A percentile compares a stretch with the other conserved stretches of the same genome.
phyloP scores from a whole-genome alignment of 352 stramenopile genomes.

The Phytophthora sp. region DNA sequence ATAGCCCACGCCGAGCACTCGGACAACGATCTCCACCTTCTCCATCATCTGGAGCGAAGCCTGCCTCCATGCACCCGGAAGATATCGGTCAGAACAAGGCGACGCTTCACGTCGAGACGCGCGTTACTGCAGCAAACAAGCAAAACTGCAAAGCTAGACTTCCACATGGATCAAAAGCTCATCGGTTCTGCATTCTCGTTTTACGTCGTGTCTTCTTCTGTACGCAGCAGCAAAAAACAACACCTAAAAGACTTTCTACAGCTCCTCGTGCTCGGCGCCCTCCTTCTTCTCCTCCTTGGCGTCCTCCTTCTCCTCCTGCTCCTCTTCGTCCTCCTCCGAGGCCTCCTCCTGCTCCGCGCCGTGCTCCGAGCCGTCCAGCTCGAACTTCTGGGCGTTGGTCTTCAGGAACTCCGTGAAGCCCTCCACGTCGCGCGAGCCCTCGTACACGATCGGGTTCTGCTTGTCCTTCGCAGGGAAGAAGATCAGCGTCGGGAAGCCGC shows the following conservation, averaged over 20 bases:
- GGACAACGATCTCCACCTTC: constrained; percentile 76
- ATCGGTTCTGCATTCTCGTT: constrained; percentile 25
- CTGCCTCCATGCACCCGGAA: too few species aligned
- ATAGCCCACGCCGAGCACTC: constrained; percentile 58
- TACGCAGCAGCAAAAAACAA: constrained; percentile 28
- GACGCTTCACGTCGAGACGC: constrained; percentile 19
- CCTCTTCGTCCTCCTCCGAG: constrained; percentile 16
- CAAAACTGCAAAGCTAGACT: too few species aligned
- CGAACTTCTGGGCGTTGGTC: constrained; percentile 87
- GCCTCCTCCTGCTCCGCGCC: constrained; percentile 44
- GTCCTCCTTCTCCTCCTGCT: constrained; percentile 16
- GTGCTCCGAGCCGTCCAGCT: constrained; percentile 65
- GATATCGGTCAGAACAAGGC: neutral
- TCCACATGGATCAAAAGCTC: constrained; percentile 10
- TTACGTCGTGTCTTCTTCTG: constrained; percentile 33
- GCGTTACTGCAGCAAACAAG: neutral
- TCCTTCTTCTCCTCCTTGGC: constrained; percentile 28
- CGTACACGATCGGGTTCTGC: constrained; percentile 85
- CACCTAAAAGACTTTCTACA: constrained; percentile 39
- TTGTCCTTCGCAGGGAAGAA: constrained; percentile 95
- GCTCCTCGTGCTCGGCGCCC: constrained; percentile 57
- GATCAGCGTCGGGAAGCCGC: constrained; percentile 95
- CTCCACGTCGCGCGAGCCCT: constrained; percentile 84
- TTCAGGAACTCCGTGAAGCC: constrained; percentile 88
- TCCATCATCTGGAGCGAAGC: too few species aligned